Evolutionary conservation across 306 rosid species (phyloP).

Genomic region (Acacia crassicarpa): DNA sequence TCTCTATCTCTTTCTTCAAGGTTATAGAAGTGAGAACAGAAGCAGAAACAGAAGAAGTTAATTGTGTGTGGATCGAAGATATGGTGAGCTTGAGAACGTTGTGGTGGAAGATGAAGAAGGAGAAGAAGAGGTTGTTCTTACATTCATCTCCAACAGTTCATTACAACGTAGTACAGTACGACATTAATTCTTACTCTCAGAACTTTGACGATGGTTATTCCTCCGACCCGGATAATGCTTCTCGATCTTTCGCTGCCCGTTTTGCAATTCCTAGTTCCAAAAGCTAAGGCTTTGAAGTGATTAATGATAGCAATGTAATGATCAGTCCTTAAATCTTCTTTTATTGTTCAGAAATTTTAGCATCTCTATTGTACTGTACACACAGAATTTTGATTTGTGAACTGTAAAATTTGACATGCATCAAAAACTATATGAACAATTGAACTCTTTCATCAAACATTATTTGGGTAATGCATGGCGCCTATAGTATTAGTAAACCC

Average conservation of each 20-base stretch:
- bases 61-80: neutral
- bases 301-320: neutral
- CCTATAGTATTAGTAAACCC: too few species aligned
- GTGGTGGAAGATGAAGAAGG: neutral
- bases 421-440: neutral
- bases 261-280: constrained; percentile 49
- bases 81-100: constrained; percentile 5
- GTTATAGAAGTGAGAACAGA: too few species aligned
- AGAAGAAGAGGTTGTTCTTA: constrained; percentile 10
- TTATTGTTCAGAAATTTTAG: neutral
- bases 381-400: neutral
- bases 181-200: constrained; percentile 53
- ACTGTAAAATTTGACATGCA: neutral
- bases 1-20: too few species aligned
- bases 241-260: constrained; percentile 70
- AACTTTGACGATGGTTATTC: constrained; percentile 67
- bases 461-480: too few species aligned
- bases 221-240: constrained; percentile 51
- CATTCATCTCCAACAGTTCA: neutral
- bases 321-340: neutral
- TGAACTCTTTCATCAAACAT: too few species aligned
- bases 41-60: neutral
- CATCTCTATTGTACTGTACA: neutral
- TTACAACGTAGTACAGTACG: constrained; percentile 38
- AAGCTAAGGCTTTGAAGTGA: neutral